These are phyloP conservation scores for Pythium utonaiense DNA, from an alignment of 352 stramenopile species.

Conservation along the genomic window DNA sequence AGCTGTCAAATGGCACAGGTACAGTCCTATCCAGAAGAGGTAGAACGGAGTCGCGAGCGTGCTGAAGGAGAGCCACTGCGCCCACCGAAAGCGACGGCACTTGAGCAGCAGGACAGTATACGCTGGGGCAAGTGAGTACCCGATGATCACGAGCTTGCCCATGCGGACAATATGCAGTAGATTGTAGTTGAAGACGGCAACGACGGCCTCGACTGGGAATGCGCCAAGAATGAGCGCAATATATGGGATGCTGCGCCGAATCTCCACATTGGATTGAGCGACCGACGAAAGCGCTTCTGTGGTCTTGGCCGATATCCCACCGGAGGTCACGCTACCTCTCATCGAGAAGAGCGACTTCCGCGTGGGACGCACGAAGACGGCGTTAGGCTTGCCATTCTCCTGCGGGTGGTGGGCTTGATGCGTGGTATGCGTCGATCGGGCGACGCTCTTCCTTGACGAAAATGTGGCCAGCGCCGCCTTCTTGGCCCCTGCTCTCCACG, in stretches of 20 bases:
- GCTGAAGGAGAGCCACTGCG: slow-evolving; percentile 42
- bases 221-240: not conserved
- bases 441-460: not conserved
- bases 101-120: slow-evolving; percentile 25
- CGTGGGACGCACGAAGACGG: not conserved
- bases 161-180: slow-evolving; percentile 41
- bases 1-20: too few relatives aligned
- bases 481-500: not conserved
- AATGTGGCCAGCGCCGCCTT: not conserved
- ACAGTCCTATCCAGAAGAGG: slow-evolving; percentile 43
- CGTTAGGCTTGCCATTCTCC: not conserved
- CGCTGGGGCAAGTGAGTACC: slow-evolving; percentile 10
- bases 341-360: slow-evolving; percentile 13
- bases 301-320: not conserved
- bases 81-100: slow-evolving; percentile 14
- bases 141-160: slow-evolving; percentile 18
- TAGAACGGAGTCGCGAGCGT: slow-evolving; percentile 40
- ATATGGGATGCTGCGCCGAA: not conserved
- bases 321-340: slow-evolving; percentile 3
- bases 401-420: not conserved
- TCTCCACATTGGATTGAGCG: not conserved
- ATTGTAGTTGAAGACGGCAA: slow-evolving; percentile 30
- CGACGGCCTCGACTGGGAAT: slow-evolving; percentile 4
- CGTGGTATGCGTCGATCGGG: not conserved
- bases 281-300: slow-evolving; percentile 9